phyloP scores from a whole-genome alignment of 305 asterid genomes.

The Fraxinus dipetala region DNA sequence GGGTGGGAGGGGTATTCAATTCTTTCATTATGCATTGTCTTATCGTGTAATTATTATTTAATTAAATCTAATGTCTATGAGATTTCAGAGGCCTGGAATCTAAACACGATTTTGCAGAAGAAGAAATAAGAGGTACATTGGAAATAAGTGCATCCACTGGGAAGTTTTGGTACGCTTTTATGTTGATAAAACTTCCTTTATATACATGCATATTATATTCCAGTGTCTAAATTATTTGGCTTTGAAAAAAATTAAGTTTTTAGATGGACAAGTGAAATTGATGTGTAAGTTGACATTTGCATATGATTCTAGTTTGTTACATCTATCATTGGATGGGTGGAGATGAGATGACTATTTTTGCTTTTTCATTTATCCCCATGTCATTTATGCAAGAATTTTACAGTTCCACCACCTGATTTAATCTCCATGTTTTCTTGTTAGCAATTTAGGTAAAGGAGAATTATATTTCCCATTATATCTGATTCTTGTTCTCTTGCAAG shows the following conservation, averaged over 20 bases:
- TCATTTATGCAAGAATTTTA: neutral
- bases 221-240: neutral
- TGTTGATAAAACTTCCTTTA: neutral
- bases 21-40: neutral
- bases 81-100: slow-evolving; percentile 38
- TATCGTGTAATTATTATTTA: neutral
- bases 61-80: slow-evolving; percentile 15
- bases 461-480: neutral
- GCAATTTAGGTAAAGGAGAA: neutral
- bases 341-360: neutral
- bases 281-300: slow-evolving; percentile 4
- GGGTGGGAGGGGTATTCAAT: neutral
- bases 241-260: neutral
- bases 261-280: neutral
- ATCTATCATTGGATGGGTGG: neutral
- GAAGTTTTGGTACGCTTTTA: slow-evolving; percentile 59
- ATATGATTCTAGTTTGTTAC: neutral
- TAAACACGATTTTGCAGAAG: slow-evolving; percentile 35
- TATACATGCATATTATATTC: neutral
- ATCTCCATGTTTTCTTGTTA: neutral
- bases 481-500: neutral
- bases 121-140: slow-evolving; percentile 47
- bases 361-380: neutral
- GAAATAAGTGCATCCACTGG: slow-evolving; percentile 70
- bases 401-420: neutral